Base-by-base conservation (phyloP, 306 rosid genomes). In the Cicer yamashitae region DNA sequence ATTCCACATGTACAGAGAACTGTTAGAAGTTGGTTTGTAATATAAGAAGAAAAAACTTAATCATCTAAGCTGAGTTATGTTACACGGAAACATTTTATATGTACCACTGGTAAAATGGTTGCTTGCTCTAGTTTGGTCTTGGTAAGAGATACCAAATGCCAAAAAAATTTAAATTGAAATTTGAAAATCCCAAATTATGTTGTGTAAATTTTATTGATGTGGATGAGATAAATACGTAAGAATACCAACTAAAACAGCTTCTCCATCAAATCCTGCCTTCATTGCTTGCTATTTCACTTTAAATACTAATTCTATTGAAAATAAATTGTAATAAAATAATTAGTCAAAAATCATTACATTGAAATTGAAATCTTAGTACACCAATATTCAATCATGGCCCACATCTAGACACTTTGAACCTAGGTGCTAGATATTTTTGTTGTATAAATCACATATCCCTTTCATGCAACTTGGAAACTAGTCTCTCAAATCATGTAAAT, bases 191-290 rank as follows among this genome's bases (percentile, higher is more conserved):
- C 2, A 10, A 48, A 13, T 48, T 48, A 47, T 47, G 54, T 6
- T 48, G 34, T 48, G 17, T 48, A 48, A 1, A 5, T 13, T 48
- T 48, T 48, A 11, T 48, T 7, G 7, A 48, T 48, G 7, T 48
- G 18, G 7, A 48, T 48, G 7, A 48, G 54, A 48, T 48, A 48
- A 48, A 48, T 48, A 12, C 54, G 6, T 13, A 5, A 45, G 15
- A 48, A 12, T 48, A 8, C 50, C 50, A 45, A 45, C n/a, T 10
- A 45, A 10, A 84, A 91, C 93, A 14, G 89, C 85, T 81, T 91
- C 92, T 75, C 96, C 96, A 22, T 85, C 81, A 15, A 73, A 37
- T 77, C 97, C 97, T 60, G 89, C 96, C 84, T 82, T 91, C 98
- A 89, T 89, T 46, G 86, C 82, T 1, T 91, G 96, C 89, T 86